A percentile compares a stretch with the other conserved stretches of the same genome.
phyloP scores from a whole-genome alignment of 2,329 filamentous ascomycete species.

The Penicillium sp. region DNA sequence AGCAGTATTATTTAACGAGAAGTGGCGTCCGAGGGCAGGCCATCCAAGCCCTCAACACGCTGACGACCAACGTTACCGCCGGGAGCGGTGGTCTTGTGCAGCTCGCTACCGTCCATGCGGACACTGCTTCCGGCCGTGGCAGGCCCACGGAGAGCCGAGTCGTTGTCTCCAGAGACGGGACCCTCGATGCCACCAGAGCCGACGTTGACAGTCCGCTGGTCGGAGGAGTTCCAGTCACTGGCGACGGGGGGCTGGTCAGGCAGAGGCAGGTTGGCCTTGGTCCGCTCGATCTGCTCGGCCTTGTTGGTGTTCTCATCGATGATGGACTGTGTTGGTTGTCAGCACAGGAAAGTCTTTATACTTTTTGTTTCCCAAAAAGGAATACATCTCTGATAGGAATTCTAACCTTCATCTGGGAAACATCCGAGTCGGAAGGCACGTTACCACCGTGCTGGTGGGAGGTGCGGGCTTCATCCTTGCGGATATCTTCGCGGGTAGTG shows the following conservation, averaged over 20 bases:
- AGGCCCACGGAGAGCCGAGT: constrained; percentile 53
- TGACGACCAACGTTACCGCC: constrained; percentile 53
- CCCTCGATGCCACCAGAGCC: constrained; percentile 55
- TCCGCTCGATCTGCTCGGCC: constrained; percentile 59
- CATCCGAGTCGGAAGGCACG: constrained; percentile 40
- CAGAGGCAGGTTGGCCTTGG: constrained; percentile 67
- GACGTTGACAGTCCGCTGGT: constrained; percentile 63
- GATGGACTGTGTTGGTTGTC: constrained; percentile 25
- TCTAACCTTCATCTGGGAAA: constrained; percentile 44
- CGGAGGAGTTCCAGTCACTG: constrained; percentile 72
- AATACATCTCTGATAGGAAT: no score
- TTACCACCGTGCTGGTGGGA: constrained; percentile 38
- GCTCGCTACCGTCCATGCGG: constrained; percentile 44
- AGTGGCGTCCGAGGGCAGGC: constrained; percentile 56
- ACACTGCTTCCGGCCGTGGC: constrained; percentile 53
- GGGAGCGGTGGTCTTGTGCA: constrained; percentile 49
- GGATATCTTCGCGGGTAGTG: constrained; percentile 45
- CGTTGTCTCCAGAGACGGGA: constrained; percentile 45
- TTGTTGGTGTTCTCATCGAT: constrained; percentile 47
- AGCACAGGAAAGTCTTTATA: no score
- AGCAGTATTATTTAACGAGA: constrained; percentile 40
- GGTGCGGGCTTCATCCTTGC: constrained; percentile 42
- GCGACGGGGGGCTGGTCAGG: constrained; percentile 69
- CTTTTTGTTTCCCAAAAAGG: no score
- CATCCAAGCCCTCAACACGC: constrained; percentile 52